Conservation (phyloP, 176 grass and related monocot species). For the barley (Hordeum vulgare) region MorexV3_pseudomolecules_assembly NC_058520.1:547883474-547883973, state of each 20-base stretch:
- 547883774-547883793: constrained; percentile 53
- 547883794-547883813: constrained; percentile 57
- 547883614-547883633: constrained; percentile 49
- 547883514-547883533: constrained; percentile 39
- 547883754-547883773: constrained; percentile 80
- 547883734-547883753: constrained; percentile 88
- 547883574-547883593: constrained; percentile 58
- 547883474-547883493: constrained; percentile 73
- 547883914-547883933: constrained; percentile 56
- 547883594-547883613: constrained; percentile 47
- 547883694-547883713: constrained; percentile 74
- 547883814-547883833: constrained; percentile 63
- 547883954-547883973: constrained; percentile 66
- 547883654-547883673: constrained; percentile 78
- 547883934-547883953: constrained; percentile 50
- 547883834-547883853: constrained; percentile 83
- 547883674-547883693: constrained; percentile 66
- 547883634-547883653: constrained; percentile 81
- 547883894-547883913: constrained; percentile 54
- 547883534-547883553: constrained; percentile 64
- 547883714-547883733: constrained; percentile 78
- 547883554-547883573: constrained; percentile 76
- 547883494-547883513: constrained; percentile 59
- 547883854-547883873: constrained; percentile 79
- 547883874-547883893: constrained; percentile 62